Evolutionary conservation across 208 protist species (phyloP), one percentile per base, ranked within the genome.

Genomic region (Tritrichomonas musculus): DNA sequence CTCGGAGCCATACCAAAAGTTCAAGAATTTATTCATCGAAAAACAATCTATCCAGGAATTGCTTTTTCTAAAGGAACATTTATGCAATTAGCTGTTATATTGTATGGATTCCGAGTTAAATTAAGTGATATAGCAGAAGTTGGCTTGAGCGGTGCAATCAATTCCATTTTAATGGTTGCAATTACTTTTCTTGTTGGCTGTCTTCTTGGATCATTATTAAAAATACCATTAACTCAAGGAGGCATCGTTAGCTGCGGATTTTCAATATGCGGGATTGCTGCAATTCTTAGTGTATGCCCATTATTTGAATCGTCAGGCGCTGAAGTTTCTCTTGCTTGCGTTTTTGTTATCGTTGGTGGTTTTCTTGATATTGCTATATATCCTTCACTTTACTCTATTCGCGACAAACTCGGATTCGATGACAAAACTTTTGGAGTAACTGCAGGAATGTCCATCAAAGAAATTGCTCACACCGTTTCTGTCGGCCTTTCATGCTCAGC

Each of bases 381-480:
- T 53, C 73, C 73, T 53, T 14, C 41, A n/a, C 1, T 82, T 53
- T 82, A 50, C 25, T 47, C 73, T 11, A 14, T 5, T 27, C 39
- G 50, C 25, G 41, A 47, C 20, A 50, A 47, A 82, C 20, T 82
- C 9, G 47, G 47, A 8, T 0, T 30, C 14, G 20, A 49, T 20
- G n/a, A 75, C 33, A 47, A 30, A 47, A 44, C n/a, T 20, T 82
- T 82, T 36, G 73, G 73, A 11, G 25, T 50, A 47, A 36, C 73
- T n/a, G 73, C 73, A 20, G 73, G 73, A 30, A 82, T 82, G 1
- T 82, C 73, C 8, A 82, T 82, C 73, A 82, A 82, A 82, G 73
- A 82, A 36, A 82, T 82, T 30, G 73, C 73, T 20, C 73, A 82
- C 22, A 82, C 73, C 3, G 73, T 82, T 50, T 50, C n/a, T n/a